A percentile compares a stretch with the other conserved stretches of the same genome.
Evolutionary conservation across 176 grass and related monocot genomes (phyloP).

Genomic region (Elaeis guineensis): DNA sequence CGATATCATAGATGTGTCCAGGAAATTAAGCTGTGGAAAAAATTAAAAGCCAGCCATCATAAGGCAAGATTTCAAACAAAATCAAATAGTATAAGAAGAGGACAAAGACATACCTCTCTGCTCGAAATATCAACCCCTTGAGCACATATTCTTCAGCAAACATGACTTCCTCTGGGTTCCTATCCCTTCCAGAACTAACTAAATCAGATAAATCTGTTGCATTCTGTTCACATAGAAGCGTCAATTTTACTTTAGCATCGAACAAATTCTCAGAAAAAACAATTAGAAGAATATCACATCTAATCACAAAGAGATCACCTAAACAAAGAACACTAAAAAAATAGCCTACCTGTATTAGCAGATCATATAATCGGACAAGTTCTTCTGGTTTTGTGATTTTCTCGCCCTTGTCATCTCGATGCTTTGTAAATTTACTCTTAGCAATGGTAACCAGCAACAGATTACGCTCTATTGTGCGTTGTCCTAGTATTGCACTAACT

Average conservation of each 20-base stretch:
- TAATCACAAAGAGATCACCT: background rate
- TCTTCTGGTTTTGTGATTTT: constrained; percentile 97
- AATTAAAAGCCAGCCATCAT: too few relatives aligned
- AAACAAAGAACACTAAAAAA: constrained; percentile 9
- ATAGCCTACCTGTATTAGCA: constrained; percentile 69
- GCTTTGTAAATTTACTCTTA: constrained; percentile 95
- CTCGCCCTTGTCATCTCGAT: constrained; percentile 75
- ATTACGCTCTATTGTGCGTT: constrained; percentile 89
- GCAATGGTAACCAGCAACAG: constrained; percentile 72
- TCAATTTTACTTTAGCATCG: too few relatives aligned
- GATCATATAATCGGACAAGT: constrained; percentile 87
- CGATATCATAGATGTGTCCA: too few relatives aligned
- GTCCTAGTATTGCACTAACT: constrained; percentile 85
- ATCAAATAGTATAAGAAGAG: constrained; percentile 3
- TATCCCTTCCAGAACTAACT: constrained; percentile 92
- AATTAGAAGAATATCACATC: too few relatives aligned
- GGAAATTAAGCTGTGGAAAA: too few relatives aligned
- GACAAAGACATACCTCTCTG: constrained; percentile 53
- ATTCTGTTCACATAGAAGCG: constrained; percentile 40
- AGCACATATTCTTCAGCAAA: constrained; percentile 65
- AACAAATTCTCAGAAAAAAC: too few relatives aligned
- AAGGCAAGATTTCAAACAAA: too few relatives aligned
- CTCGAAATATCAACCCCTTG: constrained; percentile 68
- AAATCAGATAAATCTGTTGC: constrained; percentile 80
- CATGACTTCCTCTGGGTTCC: constrained; percentile 63